Percentiles rank a stretch among this genome's conserved stretches.
These are phyloP conservation scores for Backusella psychrophila DNA, from an alignment of 192 early-diverging fungal genomes.

Conservation along the genomic window DNA sequence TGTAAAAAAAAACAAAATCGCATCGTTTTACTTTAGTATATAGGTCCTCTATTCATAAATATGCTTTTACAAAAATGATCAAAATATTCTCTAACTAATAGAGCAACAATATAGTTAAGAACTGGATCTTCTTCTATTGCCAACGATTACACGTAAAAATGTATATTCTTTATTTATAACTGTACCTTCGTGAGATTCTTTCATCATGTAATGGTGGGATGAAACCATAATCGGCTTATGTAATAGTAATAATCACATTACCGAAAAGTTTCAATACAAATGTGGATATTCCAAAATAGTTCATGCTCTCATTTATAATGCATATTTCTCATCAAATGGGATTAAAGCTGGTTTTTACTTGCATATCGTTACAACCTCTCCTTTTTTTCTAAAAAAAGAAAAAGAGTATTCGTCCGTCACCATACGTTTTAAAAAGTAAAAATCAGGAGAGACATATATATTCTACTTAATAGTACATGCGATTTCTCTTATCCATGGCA, in stretches of 20 bases:
- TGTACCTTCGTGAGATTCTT: neutral
- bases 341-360: neutral
- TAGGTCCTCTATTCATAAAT: neutral
- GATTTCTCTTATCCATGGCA: neutral
- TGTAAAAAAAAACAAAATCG: neutral
- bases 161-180: neutral
- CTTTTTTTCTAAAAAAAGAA: neutral
- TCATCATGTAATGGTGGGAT: neutral
- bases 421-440: neutral
- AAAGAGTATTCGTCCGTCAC: neutral
- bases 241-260: neutral
- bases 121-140: neutral
- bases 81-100: neutral
- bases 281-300: neutral
- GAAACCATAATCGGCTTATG: neutral
- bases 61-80: neutral
- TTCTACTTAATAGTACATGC: neutral
- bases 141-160: neutral
- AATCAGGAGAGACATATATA: neutral
- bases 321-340: neutral
- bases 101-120: neutral
- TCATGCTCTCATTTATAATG: neutral
- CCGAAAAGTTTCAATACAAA: neutral
- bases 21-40: neutral
- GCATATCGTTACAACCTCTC: neutral